Evolutionary conservation across 2,329 filamentous ascomycete species (phyloP).

Genomic region (Aspergillus ochraceus): DNA sequence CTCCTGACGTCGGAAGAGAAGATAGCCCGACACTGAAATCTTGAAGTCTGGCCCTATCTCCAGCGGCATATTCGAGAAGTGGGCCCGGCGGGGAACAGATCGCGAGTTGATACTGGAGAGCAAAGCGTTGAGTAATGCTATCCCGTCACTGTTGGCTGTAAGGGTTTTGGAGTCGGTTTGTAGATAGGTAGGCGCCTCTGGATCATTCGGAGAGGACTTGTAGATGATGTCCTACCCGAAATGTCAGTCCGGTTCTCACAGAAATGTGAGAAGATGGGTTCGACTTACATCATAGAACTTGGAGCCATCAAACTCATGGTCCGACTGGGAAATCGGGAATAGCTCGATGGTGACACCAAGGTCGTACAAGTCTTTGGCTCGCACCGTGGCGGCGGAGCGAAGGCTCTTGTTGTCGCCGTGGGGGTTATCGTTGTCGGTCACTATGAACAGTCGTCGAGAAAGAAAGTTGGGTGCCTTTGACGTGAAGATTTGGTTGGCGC

Average conservation of each 20-base stretch:
- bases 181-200: slow-evolving; percentile 62
- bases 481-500: slow-evolving; percentile 94
- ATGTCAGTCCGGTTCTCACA: slow-evolving; percentile 12
- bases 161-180: slow-evolving; percentile 54
- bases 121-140: slow-evolving; percentile 75
- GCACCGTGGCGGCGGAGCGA: slow-evolving; percentile 74
- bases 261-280: neutral
- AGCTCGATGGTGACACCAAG: slow-evolving; percentile 88
- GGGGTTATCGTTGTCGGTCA: slow-evolving; percentile 91
- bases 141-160: slow-evolving; percentile 69
- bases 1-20: slow-evolving; percentile 79
- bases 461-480: slow-evolving; percentile 93
- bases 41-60: slow-evolving; percentile 81
- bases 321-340: slow-evolving; percentile 77
- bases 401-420: slow-evolving; percentile 70
- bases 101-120: slow-evolving; percentile 89
- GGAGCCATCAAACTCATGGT: slow-evolving; percentile 72
- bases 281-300: slow-evolving; percentile 85
- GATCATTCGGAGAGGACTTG: slow-evolving; percentile 67
- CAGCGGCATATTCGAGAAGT: slow-evolving; percentile 84
- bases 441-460: slow-evolving; percentile 88
- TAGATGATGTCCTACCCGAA: slow-evolving; percentile 79
- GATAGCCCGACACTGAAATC: slow-evolving; percentile 92
- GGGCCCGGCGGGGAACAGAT: slow-evolving; percentile 77
- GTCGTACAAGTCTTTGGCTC: slow-evolving; percentile 94